Evolutionary conservation across 2,329 filamentous ascomycete genomes (phyloP), one percentile per base, ranked within the genome.

Genomic region (Chalaropsis ovoidea): DNA sequence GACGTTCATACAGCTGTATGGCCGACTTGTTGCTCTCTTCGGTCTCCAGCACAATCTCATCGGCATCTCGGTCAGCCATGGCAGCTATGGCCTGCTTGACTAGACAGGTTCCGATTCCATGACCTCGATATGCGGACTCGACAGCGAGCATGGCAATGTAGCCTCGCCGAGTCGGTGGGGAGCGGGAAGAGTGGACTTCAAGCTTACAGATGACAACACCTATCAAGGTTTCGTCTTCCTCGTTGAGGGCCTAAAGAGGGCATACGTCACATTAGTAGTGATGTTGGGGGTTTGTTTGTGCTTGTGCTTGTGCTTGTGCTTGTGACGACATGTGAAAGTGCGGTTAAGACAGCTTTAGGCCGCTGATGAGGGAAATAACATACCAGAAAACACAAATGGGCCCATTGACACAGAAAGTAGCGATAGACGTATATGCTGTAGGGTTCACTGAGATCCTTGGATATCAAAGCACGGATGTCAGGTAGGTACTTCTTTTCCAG

Each of bases 91-190:
- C 91, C 79, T 85, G 86, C 69, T 87, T 84, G n/a, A 99, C 94
- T 10, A 99, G 81, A 49, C 86, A 86, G 0, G 91, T 96, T 0
- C 89, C 94, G 67, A 99, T 91, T 1, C 94, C 93, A 69, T 86
- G 84, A 5, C 92, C 91, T 24, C 94, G 86, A 72, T 90, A 87
- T 31, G 85, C 79, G 47, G 90, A 85, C 54, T 86, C 84, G 4
- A 96, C 92, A n/a, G 94, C 94, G 52, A 99, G 82, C 94, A 99
- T 99, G 72, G 94, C 94, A 70, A 99, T 97, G 77, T 99, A 99
- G 66, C 94, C 94, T 69, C 94, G 85, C 69, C 91, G 80, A 0
- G 85, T 86, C 1, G 83, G 77, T 0, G 82, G 78, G 1, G 91
- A 92, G 69, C 93, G 91, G 5, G 88, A 89, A 24, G 89, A 84